These are phyloP conservation scores for Zalaria obscura DNA, from an alignment of 2,329 filamentous ascomycete genomes.

Conservation along the genomic window DNA sequence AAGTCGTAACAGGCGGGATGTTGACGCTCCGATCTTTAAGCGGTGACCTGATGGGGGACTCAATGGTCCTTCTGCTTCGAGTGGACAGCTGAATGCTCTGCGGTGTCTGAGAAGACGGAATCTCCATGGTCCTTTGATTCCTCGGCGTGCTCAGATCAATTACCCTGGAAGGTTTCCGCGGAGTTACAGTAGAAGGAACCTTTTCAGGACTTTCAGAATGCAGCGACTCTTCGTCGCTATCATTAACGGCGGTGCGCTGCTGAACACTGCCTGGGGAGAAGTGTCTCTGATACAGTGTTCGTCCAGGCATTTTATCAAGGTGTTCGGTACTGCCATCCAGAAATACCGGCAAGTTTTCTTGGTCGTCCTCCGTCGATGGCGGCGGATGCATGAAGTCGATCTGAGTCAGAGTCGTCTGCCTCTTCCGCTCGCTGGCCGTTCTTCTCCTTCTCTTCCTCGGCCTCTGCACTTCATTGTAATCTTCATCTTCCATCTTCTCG, in stretches of 20 bases:
- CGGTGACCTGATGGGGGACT: constrained; percentile 8
- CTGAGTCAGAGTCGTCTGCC: constrained; percentile 9
- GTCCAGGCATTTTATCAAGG: too few species aligned
- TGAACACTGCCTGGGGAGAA: too few species aligned
- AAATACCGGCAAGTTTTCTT: background rate
- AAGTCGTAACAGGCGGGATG: background rate
- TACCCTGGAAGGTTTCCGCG: background rate
- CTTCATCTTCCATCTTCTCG: constrained; percentile 1
- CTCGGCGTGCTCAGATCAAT: constrained; percentile 4
- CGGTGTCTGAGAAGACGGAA: constrained; percentile 14
- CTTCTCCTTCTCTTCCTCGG: constrained; percentile 4
- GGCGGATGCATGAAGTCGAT: constrained; percentile 3
- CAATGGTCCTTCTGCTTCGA: constrained; percentile 2
- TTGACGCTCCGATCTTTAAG: constrained; percentile 8
- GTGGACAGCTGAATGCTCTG: constrained; percentile 10
- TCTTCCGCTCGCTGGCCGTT: constrained; percentile 2
- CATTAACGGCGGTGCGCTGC: too few species aligned
- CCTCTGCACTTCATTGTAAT: constrained; percentile 1
- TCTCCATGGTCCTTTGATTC: constrained; percentile 6
- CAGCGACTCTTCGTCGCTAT: too few species aligned
- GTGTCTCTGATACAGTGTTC: too few species aligned
- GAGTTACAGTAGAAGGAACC: background rate
- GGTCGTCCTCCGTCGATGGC: background rate
- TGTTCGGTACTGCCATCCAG: background rate
- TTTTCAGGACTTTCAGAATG: too few species aligned